Base-by-base conservation (phyloP, 257 asterid species). In the Ilex asprella region DNA sequence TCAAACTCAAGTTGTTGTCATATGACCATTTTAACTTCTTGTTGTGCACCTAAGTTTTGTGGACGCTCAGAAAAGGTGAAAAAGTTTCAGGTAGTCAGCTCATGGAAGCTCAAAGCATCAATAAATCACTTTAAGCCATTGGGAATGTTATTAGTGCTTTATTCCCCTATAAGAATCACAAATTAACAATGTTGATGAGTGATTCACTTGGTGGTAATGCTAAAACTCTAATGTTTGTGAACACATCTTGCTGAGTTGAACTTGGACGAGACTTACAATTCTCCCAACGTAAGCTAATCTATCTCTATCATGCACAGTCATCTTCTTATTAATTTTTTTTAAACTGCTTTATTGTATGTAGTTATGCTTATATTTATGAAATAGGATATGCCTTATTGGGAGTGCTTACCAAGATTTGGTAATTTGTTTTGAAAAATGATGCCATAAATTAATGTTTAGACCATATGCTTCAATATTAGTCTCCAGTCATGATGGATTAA, bases 191-290 rank as follows among this genome's bases (percentile, higher is more conserved):
- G 99, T 67, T 93, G 82, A 93, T 89, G 99, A 93, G 97, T 55
- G 97, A 93, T 73, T 93, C 99, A 12, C 78, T 93, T 0, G 99
- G 99, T 12, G 99, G 99, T 12, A 93, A 93, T 75, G 99, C 97
- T 8, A 93, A 93, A 79, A 93, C 99, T 0, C 64, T 93, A 41
- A 93, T 93, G 99, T 87, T 93, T 58, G 99, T 93, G 15, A 93
- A 93, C 70, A 67, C 87, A 54, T 93, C 99, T 61, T 0, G 99
- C 95, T 8, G 96, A 93, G 74, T 93, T 97, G 5, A 93, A 89
- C 78, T 59, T 93, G 67, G 99, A 89, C 6, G 99, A 93, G 88
- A 78, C 84, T 61, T 84, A 93, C 90, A 93, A 93, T 81, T 93
- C 99, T 12, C 77, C 89, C 58, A 76, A n/a, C 76, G 99, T 93